Conservation (phyloP, 1,284 basidiomycete genomes). For the Ustilago loliicola region DNA sequence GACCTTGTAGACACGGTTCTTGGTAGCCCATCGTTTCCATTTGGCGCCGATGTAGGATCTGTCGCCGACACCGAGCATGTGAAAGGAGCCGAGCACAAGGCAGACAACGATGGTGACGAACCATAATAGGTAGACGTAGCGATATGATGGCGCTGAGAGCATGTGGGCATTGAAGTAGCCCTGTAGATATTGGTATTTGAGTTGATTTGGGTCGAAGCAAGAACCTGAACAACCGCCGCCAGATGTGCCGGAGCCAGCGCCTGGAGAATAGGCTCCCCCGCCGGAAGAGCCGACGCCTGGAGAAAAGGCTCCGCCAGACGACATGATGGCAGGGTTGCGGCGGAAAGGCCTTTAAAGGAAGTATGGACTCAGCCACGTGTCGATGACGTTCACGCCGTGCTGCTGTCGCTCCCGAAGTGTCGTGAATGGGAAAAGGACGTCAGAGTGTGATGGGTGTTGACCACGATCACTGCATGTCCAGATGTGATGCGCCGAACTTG, state of each 20-base stretch:
- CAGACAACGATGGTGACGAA: conserved; percentile 66
- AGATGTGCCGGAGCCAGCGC: conserved; percentile 20
- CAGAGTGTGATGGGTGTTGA: background rate
- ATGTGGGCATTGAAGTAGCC: conserved; percentile 71
- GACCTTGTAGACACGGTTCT: conserved; percentile 57
- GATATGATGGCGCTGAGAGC: conserved; percentile 70
- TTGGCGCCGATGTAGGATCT: conserved; percentile 59
- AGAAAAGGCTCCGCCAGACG: conserved; percentile 30
- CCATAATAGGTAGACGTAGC: conserved; percentile 72
- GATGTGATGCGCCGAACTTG: background rate
- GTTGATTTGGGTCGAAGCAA: conserved; percentile 49
- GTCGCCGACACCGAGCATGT: conserved; percentile 64
- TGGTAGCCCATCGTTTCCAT: conserved; percentile 65
- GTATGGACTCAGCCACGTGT: background rate
- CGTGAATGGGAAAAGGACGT: background rate
- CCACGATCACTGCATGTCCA: background rate
- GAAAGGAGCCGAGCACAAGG: conserved; percentile 65
- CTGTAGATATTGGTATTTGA: conserved; percentile 59
- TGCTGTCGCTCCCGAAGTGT: background rate
- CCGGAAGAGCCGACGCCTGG: conserved; percentile 36
- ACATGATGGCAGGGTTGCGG: conserved; percentile 25
- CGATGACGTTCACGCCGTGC: background rate
- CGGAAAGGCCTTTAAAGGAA: background rate
- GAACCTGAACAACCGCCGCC: conserved; percentile 48
- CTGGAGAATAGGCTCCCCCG: conserved; percentile 50